These are phyloP conservation scores for Cladophialophora immunda DNA, from an alignment of 2,329 filamentous ascomycete species.

Conservation along the genomic window DNA sequence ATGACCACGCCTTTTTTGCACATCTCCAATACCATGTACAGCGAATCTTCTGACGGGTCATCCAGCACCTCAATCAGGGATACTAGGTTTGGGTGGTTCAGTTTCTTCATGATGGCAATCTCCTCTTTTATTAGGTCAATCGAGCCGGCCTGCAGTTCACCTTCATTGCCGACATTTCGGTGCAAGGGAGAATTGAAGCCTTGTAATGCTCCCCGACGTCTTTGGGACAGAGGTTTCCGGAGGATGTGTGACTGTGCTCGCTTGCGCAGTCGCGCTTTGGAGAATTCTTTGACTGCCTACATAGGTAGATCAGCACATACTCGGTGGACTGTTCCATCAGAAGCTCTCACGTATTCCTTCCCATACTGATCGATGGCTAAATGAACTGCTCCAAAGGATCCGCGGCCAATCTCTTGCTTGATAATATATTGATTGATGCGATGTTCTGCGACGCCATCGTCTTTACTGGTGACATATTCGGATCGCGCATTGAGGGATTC, in stretches of 20 bases:
- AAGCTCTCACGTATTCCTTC: slow-evolving; percentile 82
- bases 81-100: slow-evolving; percentile 94
- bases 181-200: slow-evolving; percentile 71
- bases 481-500: slow-evolving; percentile 92
- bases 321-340: not conserved
- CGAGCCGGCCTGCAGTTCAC: slow-evolving; percentile 62
- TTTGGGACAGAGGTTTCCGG: slow-evolving; percentile 64
- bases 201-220: slow-evolving; percentile 61
- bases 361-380: slow-evolving; percentile 89
- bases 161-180: slow-evolving; percentile 63
- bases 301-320: slow-evolving; percentile 19
- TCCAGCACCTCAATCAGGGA: slow-evolving; percentile 92
- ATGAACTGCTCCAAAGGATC: slow-evolving; percentile 94
- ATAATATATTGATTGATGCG: slow-evolving; percentile 95
- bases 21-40: slow-evolving; percentile 99
- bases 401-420: slow-evolving; percentile 93
- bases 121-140: slow-evolving; percentile 92
- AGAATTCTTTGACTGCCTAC: slow-evolving; percentile 93
- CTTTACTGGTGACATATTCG: slow-evolving; percentile 83
- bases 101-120: slow-evolving; percentile 99
- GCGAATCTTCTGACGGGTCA: slow-evolving; percentile 91
- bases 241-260: slow-evolving; percentile 90
- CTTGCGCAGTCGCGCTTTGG: slow-evolving; percentile 87
- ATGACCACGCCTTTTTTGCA: slow-evolving; percentile 98
- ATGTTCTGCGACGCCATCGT: slow-evolving; percentile 81